Evolutionary conservation across 257 asterid species (phyloP).

Genomic region (Capsicum baccatum): DNA sequence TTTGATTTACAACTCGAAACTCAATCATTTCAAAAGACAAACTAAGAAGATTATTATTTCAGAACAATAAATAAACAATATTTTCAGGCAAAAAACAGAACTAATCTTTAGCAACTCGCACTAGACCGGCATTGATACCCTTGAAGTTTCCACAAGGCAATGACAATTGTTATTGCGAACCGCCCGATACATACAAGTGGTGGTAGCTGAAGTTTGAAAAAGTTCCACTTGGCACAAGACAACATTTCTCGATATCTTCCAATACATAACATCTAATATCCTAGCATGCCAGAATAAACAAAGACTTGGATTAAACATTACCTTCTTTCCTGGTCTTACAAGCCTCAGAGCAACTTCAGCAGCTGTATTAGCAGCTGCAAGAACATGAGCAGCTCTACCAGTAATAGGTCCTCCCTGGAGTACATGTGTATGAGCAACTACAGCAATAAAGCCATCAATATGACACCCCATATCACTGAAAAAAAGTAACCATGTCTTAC

Average conservation of each 20-base stretch:
- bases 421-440: constrained; percentile 88
- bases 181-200: not conserved
- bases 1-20: not conserved
- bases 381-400: constrained; percentile 90
- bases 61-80: constrained; percentile 6
- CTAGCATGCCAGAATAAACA: not conserved
- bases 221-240: not conserved
- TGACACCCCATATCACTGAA: constrained; percentile 98
- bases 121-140: not conserved
- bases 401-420: constrained; percentile 82
- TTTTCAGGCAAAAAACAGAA: not conserved
- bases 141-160: not conserved
- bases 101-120: not conserved
- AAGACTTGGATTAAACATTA: constrained; percentile 27
- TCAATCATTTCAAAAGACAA: not conserved
- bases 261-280: not conserved
- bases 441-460: constrained; percentile 95
- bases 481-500: constrained; percentile 10
- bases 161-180: not conserved
- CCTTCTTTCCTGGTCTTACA: constrained; percentile 92
- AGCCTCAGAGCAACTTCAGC: constrained; percentile 96
- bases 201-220: not conserved
- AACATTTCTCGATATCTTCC: not conserved
- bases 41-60: not conserved
- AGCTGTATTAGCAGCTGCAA: constrained; percentile 91